Evolutionary conservation across 805 yeast species (phyloP).

Genomic region (Cyberlindnera japonica): DNA sequence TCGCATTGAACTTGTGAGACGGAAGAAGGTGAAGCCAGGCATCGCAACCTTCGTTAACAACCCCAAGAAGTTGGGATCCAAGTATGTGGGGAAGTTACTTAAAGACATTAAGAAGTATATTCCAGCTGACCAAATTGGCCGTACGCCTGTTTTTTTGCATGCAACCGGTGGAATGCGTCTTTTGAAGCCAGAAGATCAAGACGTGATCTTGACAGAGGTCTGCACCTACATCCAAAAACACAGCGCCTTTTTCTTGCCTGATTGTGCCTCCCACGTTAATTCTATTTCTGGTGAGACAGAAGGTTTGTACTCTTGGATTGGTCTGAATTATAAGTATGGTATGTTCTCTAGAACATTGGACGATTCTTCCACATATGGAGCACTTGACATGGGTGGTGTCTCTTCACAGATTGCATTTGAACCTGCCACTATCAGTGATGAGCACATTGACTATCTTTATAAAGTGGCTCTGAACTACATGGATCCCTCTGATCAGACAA

Average conservation of each 20-base stretch:
- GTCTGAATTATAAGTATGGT: conserved; percentile 53
- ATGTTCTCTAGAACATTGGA: conserved; percentile 34
- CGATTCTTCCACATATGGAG: conserved; percentile 52
- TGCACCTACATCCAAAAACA: conserved; percentile 47
- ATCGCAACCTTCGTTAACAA: conserved; percentile 46
- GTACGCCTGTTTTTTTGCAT: conserved; percentile 68
- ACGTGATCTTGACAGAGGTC: conserved; percentile 40
- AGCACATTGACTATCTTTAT: conserved; percentile 42
- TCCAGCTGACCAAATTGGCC: conserved; percentile 53
- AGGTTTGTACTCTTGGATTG: conserved; percentile 66
- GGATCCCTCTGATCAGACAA: conserved; percentile 23
- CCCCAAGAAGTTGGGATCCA: conserved; percentile 49
- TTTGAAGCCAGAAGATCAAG: conserved; percentile 49
- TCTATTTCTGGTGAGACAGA: conserved; percentile 63
- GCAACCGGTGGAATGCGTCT: conserved; percentile 69
- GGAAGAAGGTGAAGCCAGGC: conserved; percentile 46
- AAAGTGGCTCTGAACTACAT: conserved; percentile 40
- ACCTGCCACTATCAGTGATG: conserved; percentile 37
- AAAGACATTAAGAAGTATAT: conserved; percentile 45
- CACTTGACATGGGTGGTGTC: conserved; percentile 99
- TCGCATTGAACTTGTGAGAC: conserved; percentile 16
- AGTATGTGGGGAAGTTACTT: conserved; percentile 48
- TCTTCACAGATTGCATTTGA: conserved; percentile 74
- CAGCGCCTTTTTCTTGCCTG: conserved; percentile 54
- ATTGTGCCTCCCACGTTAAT: conserved; percentile 56